Evolutionary conservation across 345 rosid species (phyloP), one percentile per base, ranked within the genome.

Genomic region (Physaria fendleri): DNA sequence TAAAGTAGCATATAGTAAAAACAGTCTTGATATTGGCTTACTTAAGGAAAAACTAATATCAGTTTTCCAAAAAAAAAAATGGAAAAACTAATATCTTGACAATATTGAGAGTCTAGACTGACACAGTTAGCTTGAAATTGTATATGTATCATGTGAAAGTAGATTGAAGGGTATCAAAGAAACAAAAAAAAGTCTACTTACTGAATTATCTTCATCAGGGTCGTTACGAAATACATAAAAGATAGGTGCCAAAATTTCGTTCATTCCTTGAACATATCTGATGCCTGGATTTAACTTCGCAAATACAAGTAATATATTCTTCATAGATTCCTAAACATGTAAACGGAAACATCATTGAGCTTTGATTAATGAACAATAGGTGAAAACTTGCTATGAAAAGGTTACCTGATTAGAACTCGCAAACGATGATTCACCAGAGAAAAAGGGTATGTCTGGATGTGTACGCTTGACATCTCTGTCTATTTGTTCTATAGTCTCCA

Each of bases 241-340:
- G 66, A 93, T 57, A 43, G 96, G 99, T 50, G 97, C 97, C 79
- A 93, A 73, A 59, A 89, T 79, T 71, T 93, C 99, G 68, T 93
- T 93, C 99, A 93, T 93, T 77, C 97, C 99, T 82, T 93, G 99
- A 64, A 93, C 95, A 76, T 93, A 93, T 85, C 96, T 81, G 77
- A 93, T 85, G 16, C 99, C 97, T 60, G 90, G 96, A 81, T 93
- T 93, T 75, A 93, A 77, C 88, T 93, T 93, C 7, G 99, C 99
- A 75, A 89, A 93, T 56, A 93, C 77, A 37, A 76, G 79, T 68
- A 93, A 72, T 71, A 89, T 85, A 74, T 74, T 87, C 82, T 57
- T 89, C 84, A 93, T 61, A 64, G 95, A 84, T 39, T 87, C 97
- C 99, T 93, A 84, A 50, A 79, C 59, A 80, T 2, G 16, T 30